Conservation (phyloP, 352 stramenopile genomes). For the Hyaloperonospora arabidopsidis region DNA sequence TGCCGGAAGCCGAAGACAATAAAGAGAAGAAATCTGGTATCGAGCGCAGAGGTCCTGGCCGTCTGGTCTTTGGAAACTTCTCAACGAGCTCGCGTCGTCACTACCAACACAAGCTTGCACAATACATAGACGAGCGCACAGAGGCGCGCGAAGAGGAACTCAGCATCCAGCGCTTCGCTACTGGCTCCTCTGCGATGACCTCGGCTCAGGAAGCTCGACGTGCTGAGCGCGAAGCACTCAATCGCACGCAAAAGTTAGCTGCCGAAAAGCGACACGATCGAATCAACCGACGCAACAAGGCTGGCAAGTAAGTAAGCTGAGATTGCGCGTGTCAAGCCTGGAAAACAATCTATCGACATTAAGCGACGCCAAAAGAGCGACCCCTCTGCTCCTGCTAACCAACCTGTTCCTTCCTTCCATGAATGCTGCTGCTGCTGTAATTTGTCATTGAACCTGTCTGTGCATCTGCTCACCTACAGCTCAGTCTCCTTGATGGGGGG, state of each 20-base stretch:
- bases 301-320: slow-evolving; percentile 21
- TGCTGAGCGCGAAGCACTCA: slow-evolving; percentile 56
- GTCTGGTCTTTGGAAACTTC: slow-evolving; percentile 70
- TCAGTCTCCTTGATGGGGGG: slow-evolving; percentile 64
- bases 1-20: slow-evolving; percentile 9
- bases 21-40: slow-evolving; percentile 19
- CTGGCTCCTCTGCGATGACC: slow-evolving; percentile 19
- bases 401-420: neutral
- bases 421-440: slow-evolving; percentile 6
- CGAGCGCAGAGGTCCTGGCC: slow-evolving; percentile 40
- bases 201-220: slow-evolving; percentile 43
- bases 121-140: slow-evolving; percentile 65
- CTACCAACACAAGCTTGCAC: slow-evolving; percentile 69
- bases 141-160: slow-evolving; percentile 64
- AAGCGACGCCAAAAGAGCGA: neutral
- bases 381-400: slow-evolving; percentile 11
- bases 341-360: neutral
- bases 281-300: slow-evolving; percentile 66
- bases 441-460: slow-evolving; percentile 12
- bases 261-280: slow-evolving; percentile 73
- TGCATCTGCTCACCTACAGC: slow-evolving; percentile 31
- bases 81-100: slow-evolving; percentile 50
- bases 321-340: neutral
- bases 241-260: slow-evolving; percentile 52
- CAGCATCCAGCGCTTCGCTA: slow-evolving; percentile 43